A percentile compares a stretch with the other conserved stretches of the same genome.
Evolutionary conservation across 306 rosid species (phyloP).

Genomic region (Cercis canadensis): DNA sequence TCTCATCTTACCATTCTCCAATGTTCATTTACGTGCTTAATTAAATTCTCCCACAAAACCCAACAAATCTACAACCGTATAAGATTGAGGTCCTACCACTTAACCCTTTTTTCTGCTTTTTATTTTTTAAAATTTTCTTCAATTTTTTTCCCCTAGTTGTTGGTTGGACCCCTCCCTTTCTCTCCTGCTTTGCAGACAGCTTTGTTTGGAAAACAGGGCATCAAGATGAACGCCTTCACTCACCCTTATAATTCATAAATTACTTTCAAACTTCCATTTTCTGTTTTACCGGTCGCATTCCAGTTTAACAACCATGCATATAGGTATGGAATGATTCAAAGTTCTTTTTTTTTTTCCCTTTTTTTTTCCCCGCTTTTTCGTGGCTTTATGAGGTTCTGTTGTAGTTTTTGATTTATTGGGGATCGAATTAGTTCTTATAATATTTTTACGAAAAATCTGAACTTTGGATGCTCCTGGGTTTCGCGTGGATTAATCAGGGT

Average conservation of each 20-base stretch:
- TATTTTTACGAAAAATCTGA: slow-evolving; percentile 33
- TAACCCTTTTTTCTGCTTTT: slow-evolving; percentile 21
- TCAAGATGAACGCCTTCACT: slow-evolving; percentile 38
- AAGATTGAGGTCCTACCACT: slow-evolving; percentile 58
- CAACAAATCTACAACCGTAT: slow-evolving; percentile 58
- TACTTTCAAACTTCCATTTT: slow-evolving; percentile 49
- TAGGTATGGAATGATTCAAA: slow-evolving; percentile 52
- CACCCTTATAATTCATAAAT: slow-evolving; percentile 34
- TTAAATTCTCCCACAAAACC: slow-evolving; percentile 46
- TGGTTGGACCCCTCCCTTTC: slow-evolving; percentile 39
- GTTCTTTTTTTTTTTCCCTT: slow-evolving; percentile 27
- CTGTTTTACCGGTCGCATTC: slow-evolving; percentile 48
- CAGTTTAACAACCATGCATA: slow-evolving; percentile 51
- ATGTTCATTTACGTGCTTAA: slow-evolving; percentile 8
- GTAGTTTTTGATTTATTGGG: slow-evolving; percentile 38
- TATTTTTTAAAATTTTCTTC: slow-evolving; percentile 38
- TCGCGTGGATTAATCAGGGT: slow-evolving; percentile 37
- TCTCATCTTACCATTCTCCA: neutral
- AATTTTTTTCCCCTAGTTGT: slow-evolving; percentile 17
- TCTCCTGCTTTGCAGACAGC: slow-evolving; percentile 61
- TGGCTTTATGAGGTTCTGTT: slow-evolving; percentile 21
- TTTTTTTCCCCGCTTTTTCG: neutral
- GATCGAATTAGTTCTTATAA: slow-evolving; percentile 36
- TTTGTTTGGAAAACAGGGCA: slow-evolving; percentile 54
- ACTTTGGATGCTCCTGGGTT: slow-evolving; percentile 40